Evolutionary conservation across 1,139 yeast genomes (phyloP), one percentile per base, ranked within the genome.

Genomic region (Candida sanyaensis): DNA sequence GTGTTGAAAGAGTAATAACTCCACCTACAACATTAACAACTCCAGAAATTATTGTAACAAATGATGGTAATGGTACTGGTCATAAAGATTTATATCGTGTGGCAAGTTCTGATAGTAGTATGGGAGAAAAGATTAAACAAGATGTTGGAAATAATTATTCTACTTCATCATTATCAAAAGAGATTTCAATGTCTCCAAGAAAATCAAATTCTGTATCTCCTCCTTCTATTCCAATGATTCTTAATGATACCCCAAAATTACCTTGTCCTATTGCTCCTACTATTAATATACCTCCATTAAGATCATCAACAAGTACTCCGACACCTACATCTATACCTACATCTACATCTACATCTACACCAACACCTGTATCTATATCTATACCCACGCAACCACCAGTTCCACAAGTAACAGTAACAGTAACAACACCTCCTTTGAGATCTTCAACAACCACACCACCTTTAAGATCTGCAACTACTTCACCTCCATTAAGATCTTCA

Each of bases 1-100:
- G 66, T 48, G 52, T 68, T 24, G 61, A 63, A 13, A 55, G 68
- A 45, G 59, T 74, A 6, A 64, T 60, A 45, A 50, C 50, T 7
- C 54, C 54, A 17, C 54, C 54, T 24, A 26, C 46, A 4, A 40
- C 43, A 17, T 33, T 34, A 5, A 39, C 46, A 5, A 54, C 65
- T 1, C 68, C 70, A 1, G 51, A 64, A 4, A 63, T 65, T n/a
- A 56, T 65, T 5, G 50, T 65, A 1, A 60, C 60, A 34, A 49
- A 54, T 23, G 61, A 60, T 11, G 44, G 43, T 9, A 6, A 26
- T 10, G 29, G 24, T 24, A n/a, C 12, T 10, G 37, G 10, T 27
- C n/a, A 31, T 8, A 17, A 37, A 26, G 33, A 28, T 37, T 11
- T 30, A 23, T 42, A 37, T 13, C 24, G 31, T 17, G 23, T 39